phyloP scores from a whole-genome alignment of 2,329 filamentous ascomycete genomes.

The Tolypocladium ophioglossoides region DNA sequence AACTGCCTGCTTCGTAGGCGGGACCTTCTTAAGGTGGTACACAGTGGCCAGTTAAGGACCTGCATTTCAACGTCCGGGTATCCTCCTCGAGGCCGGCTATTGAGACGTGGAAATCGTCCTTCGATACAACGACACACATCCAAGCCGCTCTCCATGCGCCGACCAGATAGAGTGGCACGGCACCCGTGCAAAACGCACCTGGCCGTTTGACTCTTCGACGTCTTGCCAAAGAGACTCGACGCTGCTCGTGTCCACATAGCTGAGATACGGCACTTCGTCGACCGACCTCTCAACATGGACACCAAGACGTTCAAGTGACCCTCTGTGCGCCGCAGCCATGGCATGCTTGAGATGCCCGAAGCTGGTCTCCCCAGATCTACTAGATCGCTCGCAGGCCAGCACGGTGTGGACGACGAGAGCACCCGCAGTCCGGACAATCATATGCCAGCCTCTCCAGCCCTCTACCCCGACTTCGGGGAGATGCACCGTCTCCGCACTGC shows the following conservation, averaged over 20 bases:
- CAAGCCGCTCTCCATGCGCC: conserved; percentile 17
- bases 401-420: conserved; percentile 19
- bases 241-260: conserved; percentile 18
- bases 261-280: conserved; percentile 16
- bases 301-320: conserved; percentile 12
- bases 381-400: conserved; percentile 8
- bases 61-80: not conserved
- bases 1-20: not conserved
- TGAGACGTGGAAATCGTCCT: conserved; percentile 6
- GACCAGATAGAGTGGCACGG: conserved; percentile 29
- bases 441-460: conserved; percentile 20
- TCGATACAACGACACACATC: conserved; percentile 21
- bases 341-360: conserved; percentile 6
- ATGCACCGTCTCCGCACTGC: conserved; percentile 14
- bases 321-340: conserved; percentile 10
- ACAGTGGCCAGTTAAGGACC: no score
- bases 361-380: not conserved
- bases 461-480: conserved; percentile 6
- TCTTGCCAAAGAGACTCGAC: conserved; percentile 9
- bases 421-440: conserved; percentile 11
- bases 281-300: conserved; percentile 2
- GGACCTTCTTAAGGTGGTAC: not conserved
- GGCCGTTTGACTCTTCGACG: not conserved
- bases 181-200: conserved; percentile 13
- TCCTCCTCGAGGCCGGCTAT: conserved; percentile 3